Evolutionary conservation across 176 grass and related monocot genomes (phyloP).

Genomic region (Eragrostis nindensis): DNA sequence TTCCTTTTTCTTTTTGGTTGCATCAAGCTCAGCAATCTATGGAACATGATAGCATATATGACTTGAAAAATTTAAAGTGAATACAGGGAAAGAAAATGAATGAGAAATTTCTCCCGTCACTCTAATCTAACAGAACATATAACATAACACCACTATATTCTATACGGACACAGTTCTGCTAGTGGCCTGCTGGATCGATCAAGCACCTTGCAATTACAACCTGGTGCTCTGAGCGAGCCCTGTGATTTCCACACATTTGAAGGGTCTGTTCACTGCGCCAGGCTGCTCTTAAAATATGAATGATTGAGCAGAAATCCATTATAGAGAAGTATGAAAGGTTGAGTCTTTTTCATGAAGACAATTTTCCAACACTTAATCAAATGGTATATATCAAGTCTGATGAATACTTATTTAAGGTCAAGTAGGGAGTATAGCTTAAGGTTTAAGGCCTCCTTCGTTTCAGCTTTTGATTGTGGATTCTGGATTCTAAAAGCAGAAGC

Average conservation of each 20-base stretch:
- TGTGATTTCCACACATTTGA: neutral
- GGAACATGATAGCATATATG: constrained; percentile 25
- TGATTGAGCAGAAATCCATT: neutral
- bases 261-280: neutral
- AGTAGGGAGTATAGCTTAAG: too few species aligned
- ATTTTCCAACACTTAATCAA: constrained; percentile 18
- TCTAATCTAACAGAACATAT: neutral
- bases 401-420: constrained; percentile 18
- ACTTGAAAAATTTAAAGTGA: constrained; percentile 6
- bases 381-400: neutral
- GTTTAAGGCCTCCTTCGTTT: too few species aligned
- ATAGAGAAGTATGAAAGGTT: constrained; percentile 8
- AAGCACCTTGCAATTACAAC: neutral
- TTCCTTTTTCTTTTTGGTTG: constrained; percentile 6
- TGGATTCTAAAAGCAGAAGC: too few species aligned
- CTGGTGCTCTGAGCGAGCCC: neutral
- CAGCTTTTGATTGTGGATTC: too few species aligned
- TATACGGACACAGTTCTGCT: neutral
- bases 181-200: neutral
- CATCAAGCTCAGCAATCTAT: neutral
- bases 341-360: neutral
- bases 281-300: neutral
- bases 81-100: neutral
- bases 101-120: neutral
- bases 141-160: neutral